Base-by-base conservation (phyloP, 2,329 filamentous ascomycete genomes). In the Alternaria brassicicola region DNA sequence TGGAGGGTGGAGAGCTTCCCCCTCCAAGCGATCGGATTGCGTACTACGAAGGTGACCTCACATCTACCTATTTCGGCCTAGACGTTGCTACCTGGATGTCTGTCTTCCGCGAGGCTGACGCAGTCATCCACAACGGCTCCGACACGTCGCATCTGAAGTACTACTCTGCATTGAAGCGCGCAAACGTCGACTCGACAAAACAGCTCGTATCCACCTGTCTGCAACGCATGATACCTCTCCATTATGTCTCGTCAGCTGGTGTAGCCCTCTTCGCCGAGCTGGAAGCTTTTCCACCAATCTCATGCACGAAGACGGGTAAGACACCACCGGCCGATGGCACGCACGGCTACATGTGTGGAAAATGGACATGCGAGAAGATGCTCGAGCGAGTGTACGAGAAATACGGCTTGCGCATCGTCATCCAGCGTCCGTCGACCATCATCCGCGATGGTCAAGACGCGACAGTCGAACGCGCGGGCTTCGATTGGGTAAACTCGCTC, bases 331-430 rank as follows among this genome's bases (percentile, higher is more conserved):
- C 48, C 3, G 64, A 74, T 42, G 72, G 70, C 12, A 46, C 66
- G 6, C 61, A 75, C 17, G 79, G 78, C 1, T 81, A 80, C 52
- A 62, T 66, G 2, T 73, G 75, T 1, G 60, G 67, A 13, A 80
- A 80, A 56, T 81, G 79, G 79, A 76, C 72, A 0, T 69, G 70
- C 41, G 79, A 82, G 64, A 59, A 64, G 4, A 64, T 76, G 25
- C 69, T 81, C 0, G 78, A 81, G 57, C 43, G 28, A 1, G 56
- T 42, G 0, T 17, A 19, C 6, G 21, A 39, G 1, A 15, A 9
- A 15, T 43, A 30, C 19, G n/a, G 25, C 17, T 5, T 61, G 7
- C 54, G 36, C 7, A 42, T 61, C 8, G 4, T 8, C 2, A 55
- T 61, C 23, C 57, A 64, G 19, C 63, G 63, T 15, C 48, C 36